These are phyloP conservation scores for Geotrichum carabidarum DNA, from an alignment of 1,139 yeast species.

Conservation along the genomic window DNA sequence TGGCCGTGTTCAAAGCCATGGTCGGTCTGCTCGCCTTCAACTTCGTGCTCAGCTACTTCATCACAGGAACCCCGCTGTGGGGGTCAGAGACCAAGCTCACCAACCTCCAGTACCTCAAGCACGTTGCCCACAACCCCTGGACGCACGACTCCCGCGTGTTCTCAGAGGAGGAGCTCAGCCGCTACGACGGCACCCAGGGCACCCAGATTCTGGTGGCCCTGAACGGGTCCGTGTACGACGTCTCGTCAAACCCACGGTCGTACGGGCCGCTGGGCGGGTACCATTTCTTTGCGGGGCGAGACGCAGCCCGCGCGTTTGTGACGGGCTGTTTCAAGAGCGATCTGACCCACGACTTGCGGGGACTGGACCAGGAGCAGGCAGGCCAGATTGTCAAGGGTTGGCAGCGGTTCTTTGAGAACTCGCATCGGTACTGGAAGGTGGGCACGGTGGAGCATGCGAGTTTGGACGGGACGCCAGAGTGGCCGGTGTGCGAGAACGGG, in stretches of 20 bases:
- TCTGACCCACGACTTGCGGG: conserved; percentile 65
- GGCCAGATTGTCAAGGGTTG: conserved; percentile 41
- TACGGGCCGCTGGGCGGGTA: conserved; percentile 70
- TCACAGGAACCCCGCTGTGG: conserved; percentile 39
- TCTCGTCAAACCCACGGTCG: conserved; percentile 47
- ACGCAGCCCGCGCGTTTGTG: conserved; percentile 67
- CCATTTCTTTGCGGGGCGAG: conserved; percentile 58
- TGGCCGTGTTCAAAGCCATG: conserved; percentile 46
- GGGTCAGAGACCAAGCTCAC: conserved; percentile 49
- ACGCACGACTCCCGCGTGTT: conserved; percentile 36
- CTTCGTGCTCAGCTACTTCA: conserved; percentile 39
- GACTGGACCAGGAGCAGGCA: conserved; percentile 40
- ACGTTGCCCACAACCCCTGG: conserved; percentile 27
- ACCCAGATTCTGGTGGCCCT: conserved; percentile 63
- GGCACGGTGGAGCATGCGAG: conserved; percentile 48
- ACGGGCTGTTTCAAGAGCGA: conserved; percentile 66
- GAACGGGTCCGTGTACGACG: conserved; percentile 68
- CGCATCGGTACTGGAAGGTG: conserved; percentile 56
- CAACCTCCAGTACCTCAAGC: conserved; percentile 43
- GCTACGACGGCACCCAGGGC: conserved; percentile 48
- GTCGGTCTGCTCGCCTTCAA: conserved; percentile 48
- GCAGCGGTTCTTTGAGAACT: conserved; percentile 49
- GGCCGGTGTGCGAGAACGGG: conserved; percentile 14
- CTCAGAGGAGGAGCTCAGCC: conserved; percentile 47
- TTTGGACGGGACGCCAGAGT: conserved; percentile 14